Base-by-base conservation (phyloP, 192 early-diverging fungal genomes). In the Podila epigama region DNA sequence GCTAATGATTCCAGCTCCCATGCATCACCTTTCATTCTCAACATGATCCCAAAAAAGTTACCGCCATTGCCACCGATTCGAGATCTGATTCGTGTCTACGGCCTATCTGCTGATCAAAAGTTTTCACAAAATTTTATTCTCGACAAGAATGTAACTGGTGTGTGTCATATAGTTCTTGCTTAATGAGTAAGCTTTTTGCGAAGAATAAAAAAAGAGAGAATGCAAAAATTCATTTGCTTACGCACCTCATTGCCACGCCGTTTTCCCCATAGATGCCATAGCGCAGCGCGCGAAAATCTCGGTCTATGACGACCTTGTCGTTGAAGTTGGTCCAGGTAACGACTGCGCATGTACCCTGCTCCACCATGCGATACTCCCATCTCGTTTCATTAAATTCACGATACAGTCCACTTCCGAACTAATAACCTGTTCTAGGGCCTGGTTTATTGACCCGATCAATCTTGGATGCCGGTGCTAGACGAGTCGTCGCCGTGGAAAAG, bases 71-170 rank as follows among this genome's bases (percentile, higher is more conserved):
- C 91, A 51, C 80, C 86, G 11, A 88, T 92, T 58, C 83, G 91
- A 41, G 92, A 93, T 51, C 75, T 93, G 28, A 87, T 92, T 41
- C 88, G 86, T 32, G 79, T 92, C 34, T 94, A 92, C 67, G 90
- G 91, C 22, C 69, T 94, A 67, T 84, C 82, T 29, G 91, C 92
- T 16, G 85, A 87, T 51, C 84, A 87, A 60, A 86, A 89, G 69
- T 84, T 94, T n/a, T 88, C 89, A 56, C 92, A 94, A 64, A 92
- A 94, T 77, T 94, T 94, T 77, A 88, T 94, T 36, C 84, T 94
- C 56, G 90, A 94, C 81, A 90, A 88, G 61, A 92, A 92, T 59
- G 81, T 94, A n/a, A 94, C 92, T 11, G 87, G 89, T 86, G 52
- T 8, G 29, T 53, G 5, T 51, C 42, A 2, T 25, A n/a, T 10